A percentile compares a stretch with the other conserved stretches of the same genome.
phyloP scores from a whole-genome alignment of 805 yeast species.

The Metschnikowia shivogae region DNA sequence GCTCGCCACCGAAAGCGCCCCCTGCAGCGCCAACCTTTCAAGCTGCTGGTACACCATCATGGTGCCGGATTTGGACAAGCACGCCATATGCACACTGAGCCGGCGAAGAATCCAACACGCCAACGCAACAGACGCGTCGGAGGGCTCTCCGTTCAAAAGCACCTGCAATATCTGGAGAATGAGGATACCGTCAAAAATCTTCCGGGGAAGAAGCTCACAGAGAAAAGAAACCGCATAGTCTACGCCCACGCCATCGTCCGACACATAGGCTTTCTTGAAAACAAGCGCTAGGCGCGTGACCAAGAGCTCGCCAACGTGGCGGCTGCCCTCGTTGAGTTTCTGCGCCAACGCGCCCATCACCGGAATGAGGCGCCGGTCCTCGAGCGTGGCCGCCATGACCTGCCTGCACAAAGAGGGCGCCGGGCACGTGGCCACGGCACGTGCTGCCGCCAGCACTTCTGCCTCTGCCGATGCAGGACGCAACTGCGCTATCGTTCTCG shows the following conservation, averaged over 20 bases:
- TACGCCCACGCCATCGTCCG: conserved; percentile 31
- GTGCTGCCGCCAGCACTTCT: not conserved
- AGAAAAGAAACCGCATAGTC: conserved; percentile 46
- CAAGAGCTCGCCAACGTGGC: conserved; percentile 61
- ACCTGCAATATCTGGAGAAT: conserved; percentile 34
- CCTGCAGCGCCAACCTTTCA: conserved; percentile 56
- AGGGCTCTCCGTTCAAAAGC: conserved; percentile 35
- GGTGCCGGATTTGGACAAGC: conserved; percentile 41
- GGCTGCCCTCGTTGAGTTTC: conserved; percentile 61
- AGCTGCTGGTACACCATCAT: conserved; percentile 56
- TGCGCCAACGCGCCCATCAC: conserved; percentile 56
- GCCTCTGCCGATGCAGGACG: not conserved
- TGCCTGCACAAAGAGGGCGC: conserved; percentile 53
- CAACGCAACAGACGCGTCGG: conserved; percentile 55
- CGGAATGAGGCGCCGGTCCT: conserved; percentile 37
- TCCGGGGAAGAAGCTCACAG: conserved; percentile 60
- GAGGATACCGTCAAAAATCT: conserved; percentile 40
- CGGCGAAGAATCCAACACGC: conserved; percentile 46
- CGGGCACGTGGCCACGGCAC: conserved; percentile 12
- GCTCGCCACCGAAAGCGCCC: conserved; percentile 17
- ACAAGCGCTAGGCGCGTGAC: conserved; percentile 50
- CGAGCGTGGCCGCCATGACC: conserved; percentile 51
- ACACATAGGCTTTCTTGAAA: conserved; percentile 49
- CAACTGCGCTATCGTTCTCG: not conserved
- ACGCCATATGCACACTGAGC: conserved; percentile 49